A percentile compares a stretch with the other conserved stretches of the same genome.
Conservation (phyloP, 768 basidiomycete species). For the Collybia mongolica region DNA sequence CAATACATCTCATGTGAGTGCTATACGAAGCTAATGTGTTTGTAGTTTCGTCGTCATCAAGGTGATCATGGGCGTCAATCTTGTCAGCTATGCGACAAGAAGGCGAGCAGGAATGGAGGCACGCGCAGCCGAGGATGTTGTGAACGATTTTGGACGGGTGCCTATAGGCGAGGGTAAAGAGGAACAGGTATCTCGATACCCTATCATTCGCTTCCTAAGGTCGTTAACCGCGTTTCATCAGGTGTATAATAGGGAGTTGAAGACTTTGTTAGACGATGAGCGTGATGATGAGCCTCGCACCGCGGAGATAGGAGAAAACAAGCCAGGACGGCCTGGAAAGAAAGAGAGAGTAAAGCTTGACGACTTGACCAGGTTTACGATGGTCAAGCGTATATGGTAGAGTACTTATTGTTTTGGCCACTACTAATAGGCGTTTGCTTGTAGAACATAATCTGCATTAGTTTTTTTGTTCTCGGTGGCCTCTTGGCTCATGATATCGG, state of each 20-base stretch:
- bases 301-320: constrained; percentile 73
- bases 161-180: constrained; percentile 90
- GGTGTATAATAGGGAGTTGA: constrained; percentile 83
- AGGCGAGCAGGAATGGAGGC: constrained; percentile 77
- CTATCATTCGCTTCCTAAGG: not conserved
- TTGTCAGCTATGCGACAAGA: constrained; percentile 79
- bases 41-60: constrained; percentile 83
- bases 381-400: constrained; percentile 90
- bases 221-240: constrained; percentile 21
- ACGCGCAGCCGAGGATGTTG: constrained; percentile 66
- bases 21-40: not conserved
- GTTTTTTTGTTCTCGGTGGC: too few relatives aligned
- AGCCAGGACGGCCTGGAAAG: constrained; percentile 38
- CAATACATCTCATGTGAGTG: constrained; percentile 11
- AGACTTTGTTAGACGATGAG: constrained; percentile 63
- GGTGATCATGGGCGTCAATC: constrained; percentile 86
- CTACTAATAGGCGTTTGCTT: too few relatives aligned
- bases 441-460: too few relatives aligned
- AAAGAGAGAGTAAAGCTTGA: constrained; percentile 73
- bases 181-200: constrained; percentile 56
- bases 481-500: too few relatives aligned
- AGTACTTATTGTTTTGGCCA: not conserved
- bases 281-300: constrained; percentile 66
- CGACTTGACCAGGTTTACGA: constrained; percentile 91
- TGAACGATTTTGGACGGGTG: constrained; percentile 89